phyloP scores from a whole-genome alignment of 1,139 yeast genomes.

The Taphrina populina region DNA sequence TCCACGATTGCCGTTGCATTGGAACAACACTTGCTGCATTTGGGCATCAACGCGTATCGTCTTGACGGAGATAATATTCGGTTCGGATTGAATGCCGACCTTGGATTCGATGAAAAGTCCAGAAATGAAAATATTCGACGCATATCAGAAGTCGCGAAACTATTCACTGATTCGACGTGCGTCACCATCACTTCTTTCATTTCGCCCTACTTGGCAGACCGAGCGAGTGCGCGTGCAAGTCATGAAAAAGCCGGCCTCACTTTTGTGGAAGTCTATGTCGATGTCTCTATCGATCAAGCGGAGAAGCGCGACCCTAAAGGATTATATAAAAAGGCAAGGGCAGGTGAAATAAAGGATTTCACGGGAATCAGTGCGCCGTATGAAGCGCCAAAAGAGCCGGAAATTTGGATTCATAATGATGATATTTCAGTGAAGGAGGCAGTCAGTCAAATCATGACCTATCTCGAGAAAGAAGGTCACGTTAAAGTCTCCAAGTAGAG shows the following conservation, averaged over 20 bases:
- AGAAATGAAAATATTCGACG: constrained; percentile 93
- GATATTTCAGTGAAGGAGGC: constrained; percentile 73
- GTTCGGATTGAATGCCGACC: constrained; percentile 89
- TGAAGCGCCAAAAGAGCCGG: constrained; percentile 84
- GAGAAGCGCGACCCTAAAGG: constrained; percentile 98
- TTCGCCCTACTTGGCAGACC: constrained; percentile 81
- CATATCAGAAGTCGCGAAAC: constrained; percentile 87
- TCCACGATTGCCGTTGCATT: constrained; percentile 90
- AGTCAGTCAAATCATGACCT: constrained; percentile 68
- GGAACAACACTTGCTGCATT: constrained; percentile 72
- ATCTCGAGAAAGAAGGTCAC: constrained; percentile 54
- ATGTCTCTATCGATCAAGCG: constrained; percentile 89
- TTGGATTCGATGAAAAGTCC: constrained; percentile 87
- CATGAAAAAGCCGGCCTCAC: constrained; percentile 75
- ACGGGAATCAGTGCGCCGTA: constrained; percentile 96
- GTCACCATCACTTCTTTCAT: constrained; percentile 87
- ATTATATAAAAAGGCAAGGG: constrained; percentile 90
- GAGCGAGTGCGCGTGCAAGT: constrained; percentile 78
- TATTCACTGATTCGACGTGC: constrained; percentile 85
- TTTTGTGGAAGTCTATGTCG: constrained; percentile 85
- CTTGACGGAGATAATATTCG: constrained; percentile 93
- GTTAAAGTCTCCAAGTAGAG: constrained; percentile 2
- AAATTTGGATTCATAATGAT: constrained; percentile 75
- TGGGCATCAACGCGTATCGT: constrained; percentile 73
- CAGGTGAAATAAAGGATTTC: constrained; percentile 80